phyloP scores from a whole-genome alignment of 2,329 filamentous ascomycete species.

The Sphaerulina populicola region DNA sequence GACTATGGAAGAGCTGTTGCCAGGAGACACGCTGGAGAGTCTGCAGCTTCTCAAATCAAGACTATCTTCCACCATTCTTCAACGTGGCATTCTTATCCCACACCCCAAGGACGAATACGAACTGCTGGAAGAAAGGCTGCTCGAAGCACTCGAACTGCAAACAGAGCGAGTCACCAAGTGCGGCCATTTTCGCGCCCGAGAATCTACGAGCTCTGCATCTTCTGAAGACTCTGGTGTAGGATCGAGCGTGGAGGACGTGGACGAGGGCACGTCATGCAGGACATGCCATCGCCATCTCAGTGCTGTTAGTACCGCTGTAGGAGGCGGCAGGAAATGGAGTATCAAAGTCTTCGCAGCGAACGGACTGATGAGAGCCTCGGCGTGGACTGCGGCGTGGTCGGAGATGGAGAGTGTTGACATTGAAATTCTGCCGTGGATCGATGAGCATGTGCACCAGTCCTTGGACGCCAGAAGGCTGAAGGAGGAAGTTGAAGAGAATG shows the following conservation, averaged over 20 bases:
- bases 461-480: conserved; percentile 46
- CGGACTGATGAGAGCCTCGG: conserved; percentile 81
- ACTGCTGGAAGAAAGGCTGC: conserved; percentile 64
- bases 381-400: conserved; percentile 88
- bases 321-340: conserved; percentile 53
- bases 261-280: conserved; percentile 24
- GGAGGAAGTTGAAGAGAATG: conserved; percentile 24
- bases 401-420: conserved; percentile 99
- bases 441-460: conserved; percentile 50
- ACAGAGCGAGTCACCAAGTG: conserved; percentile 64
- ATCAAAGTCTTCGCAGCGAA: conserved; percentile 92
- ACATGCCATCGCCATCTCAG: conserved; percentile 34
- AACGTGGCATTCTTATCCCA: conserved; percentile 63
- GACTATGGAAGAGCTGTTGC: conserved; percentile 45
- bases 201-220: conserved; percentile 44
- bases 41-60: conserved; percentile 63
- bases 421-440: conserved; percentile 70
- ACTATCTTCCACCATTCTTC: conserved; percentile 62
- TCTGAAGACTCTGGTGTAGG: conserved; percentile 29
- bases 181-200: conserved; percentile 63
- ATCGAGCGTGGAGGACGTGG: conserved; percentile 20
- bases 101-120: conserved; percentile 77
- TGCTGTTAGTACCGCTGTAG: conserved; percentile 30
- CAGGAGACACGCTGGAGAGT: conserved; percentile 46
- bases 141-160: conserved; percentile 66